These are phyloP conservation scores for Pleurotus tuoliensis DNA, from an alignment of 768 basidiomycete genomes.

Conservation along the genomic window DNA sequence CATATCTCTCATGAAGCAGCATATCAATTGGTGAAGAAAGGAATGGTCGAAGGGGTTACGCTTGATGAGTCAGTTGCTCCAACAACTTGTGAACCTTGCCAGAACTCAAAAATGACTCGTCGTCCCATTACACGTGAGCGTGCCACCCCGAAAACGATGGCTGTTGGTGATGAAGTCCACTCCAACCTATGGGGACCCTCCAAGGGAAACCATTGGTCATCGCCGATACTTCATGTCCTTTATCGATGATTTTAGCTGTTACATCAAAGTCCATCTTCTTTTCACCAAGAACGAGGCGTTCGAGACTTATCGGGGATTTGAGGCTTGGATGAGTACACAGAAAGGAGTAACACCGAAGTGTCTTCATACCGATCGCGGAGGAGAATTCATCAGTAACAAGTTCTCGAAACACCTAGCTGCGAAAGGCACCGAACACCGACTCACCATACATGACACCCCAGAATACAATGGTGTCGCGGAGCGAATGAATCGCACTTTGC, in stretches of 20 bases:
- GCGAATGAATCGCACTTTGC: constrained; percentile 25
- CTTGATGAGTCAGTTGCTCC: constrained; percentile 14
- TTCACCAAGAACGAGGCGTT: constrained; percentile 19
- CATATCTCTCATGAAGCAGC: constrained; percentile 19
- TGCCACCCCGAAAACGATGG: background rate
- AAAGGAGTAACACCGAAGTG: constrained; percentile 9
- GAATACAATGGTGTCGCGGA: constrained; percentile 36
- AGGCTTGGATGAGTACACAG: constrained; percentile 25
- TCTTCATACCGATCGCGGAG: constrained; percentile 29
- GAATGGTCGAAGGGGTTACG: constrained; percentile 18
- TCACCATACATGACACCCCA: constrained; percentile 30
- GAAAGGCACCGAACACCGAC: constrained; percentile 26
- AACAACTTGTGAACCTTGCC: constrained; percentile 23
- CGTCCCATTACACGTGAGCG: constrained; percentile 14
- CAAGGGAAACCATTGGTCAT: constrained; percentile 9
- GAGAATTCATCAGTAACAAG: constrained; percentile 27
- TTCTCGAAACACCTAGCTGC: constrained; percentile 20
- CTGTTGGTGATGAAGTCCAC: constrained; percentile 19
- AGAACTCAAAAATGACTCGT: constrained; percentile 23
- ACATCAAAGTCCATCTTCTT: constrained; percentile 14
- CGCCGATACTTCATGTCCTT: constrained; percentile 24
- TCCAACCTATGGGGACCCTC: constrained; percentile 34
- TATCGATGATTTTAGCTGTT: constrained; percentile 22
- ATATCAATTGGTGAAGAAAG: constrained; percentile 16
- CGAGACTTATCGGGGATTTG: constrained; percentile 17